Base-by-base conservation (phyloP, 1,139 yeast genomes). In the Zygosaccharomyces sapae region DNA sequence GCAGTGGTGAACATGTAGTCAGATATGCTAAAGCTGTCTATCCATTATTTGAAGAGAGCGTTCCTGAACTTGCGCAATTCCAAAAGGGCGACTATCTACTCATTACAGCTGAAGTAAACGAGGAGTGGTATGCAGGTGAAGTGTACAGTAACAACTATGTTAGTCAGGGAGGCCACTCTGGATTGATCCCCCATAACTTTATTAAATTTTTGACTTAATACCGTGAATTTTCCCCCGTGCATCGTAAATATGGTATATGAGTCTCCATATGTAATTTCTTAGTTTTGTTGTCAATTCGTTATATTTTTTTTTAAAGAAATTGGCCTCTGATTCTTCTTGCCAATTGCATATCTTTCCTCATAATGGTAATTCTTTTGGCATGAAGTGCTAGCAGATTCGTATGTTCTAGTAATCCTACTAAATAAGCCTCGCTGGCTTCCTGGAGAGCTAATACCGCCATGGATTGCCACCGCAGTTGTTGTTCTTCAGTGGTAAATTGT, bases 331-430 rank as follows among this genome's bases (percentile, higher is more conserved):
- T 81, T 62, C 97, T 74, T 64, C 97, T 76, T 1, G 97, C 97
- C 57, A 90, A 72, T 59, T 88, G 96, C 55, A 90, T 83, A 63
- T 90, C 97, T 65, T 86, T 87, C 61, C 86, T 90, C 96, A 87
- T 88, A 24, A 90, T 86, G 0, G 97, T 90, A 18, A 90, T 96
- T 55, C 97, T 73, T 63, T 87, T 89, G 2, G 97, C 97, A 66
- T 90, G 97, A 31, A 88, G 74, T 4, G 97, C 97, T 69, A 96
- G 79, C 43, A 90, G 67, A 58, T 89, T 89, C 7, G 96, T 89
- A 63, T 90, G 97, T 63, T 90, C 97, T 54, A 90, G 75, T 45
- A 90, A 68, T 51, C 89, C 90, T 7, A 89, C 87, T 55, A 90
- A 69, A 59, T 83, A 90, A 2, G 96, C 95, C 63, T 89, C 97